phyloP scores from a whole-genome alignment of 2,329 filamentous ascomycete species.

The Ophiostoma sp. region DNA sequence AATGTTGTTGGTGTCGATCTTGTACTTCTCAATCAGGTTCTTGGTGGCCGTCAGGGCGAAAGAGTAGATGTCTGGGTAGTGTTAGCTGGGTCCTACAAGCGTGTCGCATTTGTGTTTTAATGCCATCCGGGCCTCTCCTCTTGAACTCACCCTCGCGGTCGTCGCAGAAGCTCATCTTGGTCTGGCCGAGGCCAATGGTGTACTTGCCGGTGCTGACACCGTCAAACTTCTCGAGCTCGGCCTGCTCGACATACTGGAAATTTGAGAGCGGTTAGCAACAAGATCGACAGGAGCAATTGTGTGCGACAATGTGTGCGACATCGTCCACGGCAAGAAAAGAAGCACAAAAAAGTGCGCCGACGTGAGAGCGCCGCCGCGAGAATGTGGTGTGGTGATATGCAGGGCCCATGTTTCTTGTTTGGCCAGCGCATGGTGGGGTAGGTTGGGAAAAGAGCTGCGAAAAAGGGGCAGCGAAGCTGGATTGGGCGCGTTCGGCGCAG shows the following conservation, averaged over 20 bases:
- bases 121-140: too few species aligned
- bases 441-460: not conserved
- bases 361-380: not conserved
- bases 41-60: constrained; percentile 76
- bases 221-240: constrained; percentile 83
- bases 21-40: constrained; percentile 79
- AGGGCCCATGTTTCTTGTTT: not conserved
- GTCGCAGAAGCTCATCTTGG: constrained; percentile 90
- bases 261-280: constrained; percentile 4
- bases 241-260: constrained; percentile 75
- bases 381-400: constrained; percentile 4
- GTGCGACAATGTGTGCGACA: not conserved
- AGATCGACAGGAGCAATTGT: not conserved
- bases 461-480: constrained; percentile 12
- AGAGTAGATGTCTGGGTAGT: constrained; percentile 75
- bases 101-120: not conserved
- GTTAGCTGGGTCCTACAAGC: not conserved
- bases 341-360: too few species aligned
- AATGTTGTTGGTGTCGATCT: constrained; percentile 74
- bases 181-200: constrained; percentile 88
- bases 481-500: not conserved
- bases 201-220: constrained; percentile 80
- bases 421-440: constrained; percentile 19
- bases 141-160: constrained; percentile 72
- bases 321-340: too few species aligned